Evolutionary conservation across 2,329 filamentous ascomycete species (phyloP), one percentile per base, ranked within the genome.

Genomic region (Cercospora sojina): DNA sequence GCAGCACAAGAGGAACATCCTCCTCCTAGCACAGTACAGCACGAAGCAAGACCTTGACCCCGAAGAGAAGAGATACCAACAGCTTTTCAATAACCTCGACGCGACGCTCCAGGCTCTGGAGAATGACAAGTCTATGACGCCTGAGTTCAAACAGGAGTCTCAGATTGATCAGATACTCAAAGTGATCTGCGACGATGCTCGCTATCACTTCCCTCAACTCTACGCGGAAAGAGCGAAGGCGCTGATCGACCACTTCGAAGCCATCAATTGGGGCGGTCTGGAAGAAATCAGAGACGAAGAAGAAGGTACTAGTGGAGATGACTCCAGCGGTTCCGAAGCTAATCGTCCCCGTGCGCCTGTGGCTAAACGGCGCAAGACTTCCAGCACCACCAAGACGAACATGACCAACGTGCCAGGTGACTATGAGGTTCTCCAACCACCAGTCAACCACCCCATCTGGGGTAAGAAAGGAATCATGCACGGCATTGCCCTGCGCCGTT

Each of bases 391-490:
- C n/a, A 41, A 31, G 8, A 18, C 20, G 3, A 51, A 25, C 10
- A n/a, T 3, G n/a, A 5, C 25, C 13, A 25, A 51, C 2, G 13
- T 51, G 7, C 2, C 47, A 35, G 59, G 53, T 25, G 43, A 38
- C 31, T 25, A 20, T 7, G 25, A 13, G 29, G 57, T 67, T 27
- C 65, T 61, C 18, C 64, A 55, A 20, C 70, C 72, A 9, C 69
- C 70, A 7, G 5, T 43, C 13, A 41, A 65, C 49, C 73, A 74
- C 56, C 61, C 70, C 0, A 72, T 74, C 8, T 75, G 72, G 66
- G 73, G 73, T 18, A 13, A 18, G 3, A 13, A 69, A 5, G 73
- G 73, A n/a, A 74, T 74, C 38, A 74, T 75, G 73, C 69, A 75
- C 29, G 72, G 72, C 43, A 47, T 71, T 2, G 67, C 70, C 3